Percentiles rank a stretch among this genome's conserved stretches.
Conservation (phyloP, 495 filamentous ascomycete genomes). For the Elasticomyces elasticus region DNA sequence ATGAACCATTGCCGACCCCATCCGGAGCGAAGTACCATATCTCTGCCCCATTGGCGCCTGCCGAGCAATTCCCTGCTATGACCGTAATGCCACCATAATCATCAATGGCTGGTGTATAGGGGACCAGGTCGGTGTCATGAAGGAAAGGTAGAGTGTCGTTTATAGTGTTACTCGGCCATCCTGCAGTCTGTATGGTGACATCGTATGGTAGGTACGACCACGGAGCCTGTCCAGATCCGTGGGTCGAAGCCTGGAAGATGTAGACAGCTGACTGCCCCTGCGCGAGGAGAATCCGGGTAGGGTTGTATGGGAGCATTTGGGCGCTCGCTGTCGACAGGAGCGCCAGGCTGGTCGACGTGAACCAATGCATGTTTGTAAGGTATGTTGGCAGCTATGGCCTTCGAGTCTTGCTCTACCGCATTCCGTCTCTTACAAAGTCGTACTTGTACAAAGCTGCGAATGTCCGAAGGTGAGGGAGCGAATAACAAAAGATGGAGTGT, state of each 20-base stretch:
- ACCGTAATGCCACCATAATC: conserved; percentile 56
- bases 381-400: neutral
- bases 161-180: conserved; percentile 46
- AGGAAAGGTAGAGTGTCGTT: conserved; percentile 59
- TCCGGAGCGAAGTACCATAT: conserved; percentile 49
- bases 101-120: conserved; percentile 57
- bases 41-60: conserved; percentile 33
- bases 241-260: conserved; percentile 45
- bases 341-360: no score
- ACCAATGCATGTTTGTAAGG: neutral
- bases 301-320: conserved; percentile 56
- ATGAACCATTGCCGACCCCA: conserved; percentile 45
- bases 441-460: no score
- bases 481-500: no score
- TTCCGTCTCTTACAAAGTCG: neutral
- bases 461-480: no score
- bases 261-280: conserved; percentile 46
- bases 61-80: conserved; percentile 57
- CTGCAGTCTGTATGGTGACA: conserved; percentile 40
- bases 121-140: conserved; percentile 27
- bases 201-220: conserved; percentile 59
- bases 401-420: neutral
- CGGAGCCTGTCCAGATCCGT: conserved; percentile 34
- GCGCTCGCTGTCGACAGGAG: conserved; percentile 8
- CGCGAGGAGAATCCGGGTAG: conserved; percentile 55